Base-by-base conservation (phyloP, 2,329 filamentous ascomycete species). In the Cladosporium sphaerospermum region DNA sequence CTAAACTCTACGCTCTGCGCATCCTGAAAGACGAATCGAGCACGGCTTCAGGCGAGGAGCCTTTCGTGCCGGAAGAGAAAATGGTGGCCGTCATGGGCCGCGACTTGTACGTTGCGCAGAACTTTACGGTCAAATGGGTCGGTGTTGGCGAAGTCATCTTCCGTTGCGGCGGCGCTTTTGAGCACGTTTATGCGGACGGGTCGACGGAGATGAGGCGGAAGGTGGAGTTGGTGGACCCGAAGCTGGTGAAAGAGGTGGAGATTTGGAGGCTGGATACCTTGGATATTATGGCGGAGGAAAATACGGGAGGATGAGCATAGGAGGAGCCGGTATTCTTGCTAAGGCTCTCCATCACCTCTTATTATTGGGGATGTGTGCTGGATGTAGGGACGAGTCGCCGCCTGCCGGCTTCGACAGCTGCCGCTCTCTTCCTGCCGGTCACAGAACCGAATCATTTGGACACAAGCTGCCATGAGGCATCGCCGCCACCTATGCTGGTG, bases 201-300 rank as follows among this genome's bases (percentile, higher is more conserved):
- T 53, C 52, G 23, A 41, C 54, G 37, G 62, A 61, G 37, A 31
- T 43, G 51, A 54, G 59, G 28, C 57, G 64, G 34, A 62, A 62
- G 14, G 59, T 76, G 5, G 63, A 62, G 31, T 39, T 61, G 42
- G 62, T 69, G 1, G 60, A 57, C n/a, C 54, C 58, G 53, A 68
- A 69, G 4, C 70, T 67, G 39, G 71, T 74, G 1, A 63, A 67
- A 44, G 59, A 72, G 54, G 62, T 73, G 23, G 73, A 74, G 52
- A 74, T 77, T 42, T 77, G 72, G 72, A 66, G 68, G 1, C 57
- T 75, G 65, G 75, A 77, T 56, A 61, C 16, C 40, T 50, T 68
- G 39, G 66, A 68, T 48, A 53, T 70, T 23, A 54, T 49, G 52
- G 45, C 47, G 11, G 47, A 51, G n/a, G 9, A 13, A 1, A 34